phyloP scores from a whole-genome alignment of 352 stramenopile species.

The Thalassiosira exigua region DNA sequence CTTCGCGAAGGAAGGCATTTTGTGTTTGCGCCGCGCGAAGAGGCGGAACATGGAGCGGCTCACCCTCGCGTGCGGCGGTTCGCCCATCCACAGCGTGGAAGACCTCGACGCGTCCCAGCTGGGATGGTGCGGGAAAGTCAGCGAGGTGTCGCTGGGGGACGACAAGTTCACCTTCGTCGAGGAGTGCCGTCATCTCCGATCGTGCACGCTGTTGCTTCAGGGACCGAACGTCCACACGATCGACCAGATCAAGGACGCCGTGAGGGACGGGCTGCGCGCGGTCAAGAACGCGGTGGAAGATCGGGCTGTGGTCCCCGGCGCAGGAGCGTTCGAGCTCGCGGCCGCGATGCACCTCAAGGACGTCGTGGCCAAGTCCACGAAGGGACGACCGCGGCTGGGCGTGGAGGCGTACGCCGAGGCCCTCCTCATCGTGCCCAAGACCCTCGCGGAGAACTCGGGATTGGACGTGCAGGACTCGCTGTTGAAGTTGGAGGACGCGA shows the following conservation, averaged over 20 bases:
- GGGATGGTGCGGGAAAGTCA: slow-evolving; percentile 96
- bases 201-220: slow-evolving; percentile 98
- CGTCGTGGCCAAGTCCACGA: slow-evolving; percentile 89
- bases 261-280: slow-evolving; percentile 96
- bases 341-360: slow-evolving; percentile 87
- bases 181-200: slow-evolving; percentile 95
- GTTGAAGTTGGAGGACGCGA: slow-evolving; percentile 96
- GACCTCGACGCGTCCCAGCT: slow-evolving; percentile 96
- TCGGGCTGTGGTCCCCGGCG: slow-evolving; percentile 94
- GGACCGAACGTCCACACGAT: slow-evolving; percentile 98
- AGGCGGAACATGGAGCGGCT: slow-evolving; percentile 99
- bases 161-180: slow-evolving; percentile 99
- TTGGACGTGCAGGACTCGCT: slow-evolving; percentile 96
- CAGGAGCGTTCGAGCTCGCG: slow-evolving; percentile 95
- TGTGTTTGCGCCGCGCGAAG: slow-evolving; percentile 97
- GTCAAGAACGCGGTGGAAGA: slow-evolving; percentile 99
- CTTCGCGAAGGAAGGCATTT: slow-evolving; percentile 99
- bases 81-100: slow-evolving; percentile 96
- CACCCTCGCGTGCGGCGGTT: slow-evolving; percentile 96
- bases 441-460: slow-evolving; percentile 97
- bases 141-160: slow-evolving; percentile 97
- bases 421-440: slow-evolving; percentile 98
- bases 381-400: slow-evolving; percentile 96
- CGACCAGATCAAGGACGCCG: slow-evolving; percentile 98
- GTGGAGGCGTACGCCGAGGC: slow-evolving; percentile 98